Conservation (phyloP, 129 eudicot genomes). For the Tagetes erecta region DNA sequence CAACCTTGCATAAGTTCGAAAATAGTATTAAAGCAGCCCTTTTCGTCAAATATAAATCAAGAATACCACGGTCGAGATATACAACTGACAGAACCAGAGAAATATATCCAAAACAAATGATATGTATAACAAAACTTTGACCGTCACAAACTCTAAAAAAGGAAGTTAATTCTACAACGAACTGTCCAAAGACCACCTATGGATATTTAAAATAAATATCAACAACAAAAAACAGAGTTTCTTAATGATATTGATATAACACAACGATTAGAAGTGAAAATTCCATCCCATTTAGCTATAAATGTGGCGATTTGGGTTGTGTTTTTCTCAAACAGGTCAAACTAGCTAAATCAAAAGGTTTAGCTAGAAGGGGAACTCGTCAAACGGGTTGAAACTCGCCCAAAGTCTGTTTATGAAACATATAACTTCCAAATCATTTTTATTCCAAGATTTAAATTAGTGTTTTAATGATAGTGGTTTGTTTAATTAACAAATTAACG, state of each 20-base stretch:
- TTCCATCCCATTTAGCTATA: neutral
- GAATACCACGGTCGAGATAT: neutral
- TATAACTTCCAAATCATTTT: neutral
- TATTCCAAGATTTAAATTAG: neutral
- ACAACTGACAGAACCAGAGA: conserved; percentile 15
- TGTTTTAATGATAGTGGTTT: neutral
- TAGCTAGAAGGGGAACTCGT: neutral
- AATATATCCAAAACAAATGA: neutral
- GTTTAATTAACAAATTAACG: neutral
- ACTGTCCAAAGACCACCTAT: conserved; percentile 3
- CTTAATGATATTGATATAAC: neutral
- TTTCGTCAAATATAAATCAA: neutral
- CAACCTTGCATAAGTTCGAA: conserved; percentile 31
- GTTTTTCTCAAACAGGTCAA: neutral
- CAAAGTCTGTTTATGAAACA: conserved; percentile 2
- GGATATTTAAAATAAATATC: neutral
- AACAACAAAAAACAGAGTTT: neutral
- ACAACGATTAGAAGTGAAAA: neutral
- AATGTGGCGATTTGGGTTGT: neutral
- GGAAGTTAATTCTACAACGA: neutral
- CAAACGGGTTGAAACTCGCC: neutral
- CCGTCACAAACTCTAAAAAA: conserved; percentile 2
- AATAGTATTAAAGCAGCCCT: neutral
- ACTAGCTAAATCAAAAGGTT: neutral
- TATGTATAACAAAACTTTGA: conserved; percentile 11